These are phyloP conservation scores for Pseudonectria buxi DNA, from an alignment of 2,329 filamentous ascomycete genomes.

Conservation along the genomic window DNA sequence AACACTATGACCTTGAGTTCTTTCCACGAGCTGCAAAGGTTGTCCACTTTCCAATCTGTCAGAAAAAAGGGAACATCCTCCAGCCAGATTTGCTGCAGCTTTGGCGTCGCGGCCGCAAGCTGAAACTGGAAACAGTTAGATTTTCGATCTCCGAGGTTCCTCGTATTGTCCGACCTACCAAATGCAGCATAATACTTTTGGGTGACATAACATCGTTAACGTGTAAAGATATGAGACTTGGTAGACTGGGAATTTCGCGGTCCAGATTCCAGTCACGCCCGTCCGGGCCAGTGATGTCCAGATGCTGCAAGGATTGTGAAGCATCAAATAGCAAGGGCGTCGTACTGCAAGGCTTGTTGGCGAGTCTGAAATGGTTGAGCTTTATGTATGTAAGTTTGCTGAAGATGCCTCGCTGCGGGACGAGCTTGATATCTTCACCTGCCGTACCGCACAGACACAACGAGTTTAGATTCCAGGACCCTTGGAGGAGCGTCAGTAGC, in stretches of 20 bases:
- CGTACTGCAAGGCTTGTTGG: slow-evolving; percentile 9
- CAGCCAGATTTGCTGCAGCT: slow-evolving; percentile 27
- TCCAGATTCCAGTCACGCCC: slow-evolving; percentile 7
- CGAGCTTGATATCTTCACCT: slow-evolving; percentile 18
- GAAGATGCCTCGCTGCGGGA: slow-evolving; percentile 7
- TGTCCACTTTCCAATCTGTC: slow-evolving; percentile 3
- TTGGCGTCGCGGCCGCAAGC: slow-evolving; percentile 20
- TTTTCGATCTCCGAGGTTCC: slow-evolving; percentile 1
- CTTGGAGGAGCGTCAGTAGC: slow-evolving; percentile 19
- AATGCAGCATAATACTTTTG: slow-evolving; percentile 12
- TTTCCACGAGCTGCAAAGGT: slow-evolving; percentile 21
- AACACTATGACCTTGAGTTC: slow-evolving; percentile 25
- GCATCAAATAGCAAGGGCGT: slow-evolving; percentile 15
- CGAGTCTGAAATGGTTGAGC: slow-evolving; percentile 16
- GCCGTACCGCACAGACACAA: slow-evolving; percentile 14
- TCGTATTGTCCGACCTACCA: slow-evolving; percentile 10
- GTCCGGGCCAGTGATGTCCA: slow-evolving; percentile 19
- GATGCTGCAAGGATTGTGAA: slow-evolving; percentile 15
- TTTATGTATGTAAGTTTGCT: slow-evolving; percentile 14
- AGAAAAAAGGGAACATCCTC: slow-evolving; percentile 19
- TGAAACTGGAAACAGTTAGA: slow-evolving; percentile 17
- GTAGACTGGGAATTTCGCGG: slow-evolving; percentile 15
- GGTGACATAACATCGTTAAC: too few relatives aligned
- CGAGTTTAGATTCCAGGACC: slow-evolving; percentile 20
- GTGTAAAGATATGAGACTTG: slow-evolving; percentile 23